These are phyloP conservation scores for Boletus edulis DNA, from an alignment of 768 basidiomycete genomes.

Conservation along the genomic window DNA sequence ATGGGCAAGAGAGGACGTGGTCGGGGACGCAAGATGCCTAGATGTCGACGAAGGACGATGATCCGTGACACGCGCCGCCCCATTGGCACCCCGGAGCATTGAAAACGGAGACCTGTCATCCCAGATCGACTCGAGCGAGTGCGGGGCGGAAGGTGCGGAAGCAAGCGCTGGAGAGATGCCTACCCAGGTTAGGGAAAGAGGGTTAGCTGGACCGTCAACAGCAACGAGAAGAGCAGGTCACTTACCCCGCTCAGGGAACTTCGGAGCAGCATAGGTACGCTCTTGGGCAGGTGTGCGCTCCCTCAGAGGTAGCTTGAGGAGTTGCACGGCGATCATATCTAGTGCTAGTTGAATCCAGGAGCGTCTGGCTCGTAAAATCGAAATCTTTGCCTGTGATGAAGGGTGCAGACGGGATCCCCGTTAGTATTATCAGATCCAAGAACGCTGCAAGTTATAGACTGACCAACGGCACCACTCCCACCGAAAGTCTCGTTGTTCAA, in stretches of 20 bases:
- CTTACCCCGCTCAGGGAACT: slow-evolving; percentile 30
- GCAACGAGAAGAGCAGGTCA: slow-evolving; percentile 6
- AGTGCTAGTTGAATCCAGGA: slow-evolving; percentile 25
- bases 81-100: slow-evolving; percentile 55
- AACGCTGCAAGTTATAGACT: slow-evolving; percentile 29
- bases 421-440: slow-evolving; percentile 16
- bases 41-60: slow-evolving; percentile 26
- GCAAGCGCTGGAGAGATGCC: slow-evolving; percentile 38
- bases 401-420: neutral
- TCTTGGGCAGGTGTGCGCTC: slow-evolving; percentile 31
- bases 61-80: slow-evolving; percentile 41
- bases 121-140: slow-evolving; percentile 75
- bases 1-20: slow-evolving; percentile 23
- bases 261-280: slow-evolving; percentile 13
- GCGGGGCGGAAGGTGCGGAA: slow-evolving; percentile 17
- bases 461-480: slow-evolving; percentile 64
- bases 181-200: slow-evolving; percentile 13
- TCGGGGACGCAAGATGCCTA: slow-evolving; percentile 23
- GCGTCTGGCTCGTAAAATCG: slow-evolving; percentile 64
- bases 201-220: slow-evolving; percentile 6
- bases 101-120: slow-evolving; percentile 78
- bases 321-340: slow-evolving; percentile 18
- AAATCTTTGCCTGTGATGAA: slow-evolving; percentile 76
- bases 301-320: slow-evolving; percentile 23
- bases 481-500: slow-evolving; percentile 98